Evolutionary conservation across 176 grass and related monocot genomes (phyloP).

Genomic region (Alloteropsis semialata): DNA sequence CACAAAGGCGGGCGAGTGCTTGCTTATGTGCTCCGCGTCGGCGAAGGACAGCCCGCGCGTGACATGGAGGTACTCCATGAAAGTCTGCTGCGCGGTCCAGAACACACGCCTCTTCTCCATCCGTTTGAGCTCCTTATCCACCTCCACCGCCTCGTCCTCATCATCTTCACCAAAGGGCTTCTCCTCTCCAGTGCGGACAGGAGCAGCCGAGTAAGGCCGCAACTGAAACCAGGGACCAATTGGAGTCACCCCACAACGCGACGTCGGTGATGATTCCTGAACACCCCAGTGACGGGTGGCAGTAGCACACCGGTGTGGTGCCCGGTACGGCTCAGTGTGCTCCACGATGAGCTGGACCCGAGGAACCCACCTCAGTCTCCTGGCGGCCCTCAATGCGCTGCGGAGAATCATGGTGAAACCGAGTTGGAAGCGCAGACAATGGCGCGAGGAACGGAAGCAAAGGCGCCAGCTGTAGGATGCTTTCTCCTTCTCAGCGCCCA

Average conservation of each 20-base stretch:
- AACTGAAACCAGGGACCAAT: neutral
- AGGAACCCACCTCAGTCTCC: neutral
- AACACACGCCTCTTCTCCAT: constrained; percentile 5
- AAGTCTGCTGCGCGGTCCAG: constrained; percentile 20
- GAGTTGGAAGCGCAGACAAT: neutral
- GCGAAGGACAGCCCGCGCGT: constrained; percentile 43
- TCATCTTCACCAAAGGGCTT: neutral
- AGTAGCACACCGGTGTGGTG: neutral
- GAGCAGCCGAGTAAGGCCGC: constrained; percentile 15
- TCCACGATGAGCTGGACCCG: neutral
- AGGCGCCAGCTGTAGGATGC: neutral
- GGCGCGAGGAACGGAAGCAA: neutral
- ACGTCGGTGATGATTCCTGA: neutral
- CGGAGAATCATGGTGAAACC: constrained; percentile 36
- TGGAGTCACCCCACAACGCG: neutral
- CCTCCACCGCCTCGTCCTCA: neutral
- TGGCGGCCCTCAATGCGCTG: neutral
- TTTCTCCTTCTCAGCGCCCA: neutral
- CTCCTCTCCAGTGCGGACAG: neutral
- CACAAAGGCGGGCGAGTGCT: constrained; percentile 40
- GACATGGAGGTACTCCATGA: constrained; percentile 61
- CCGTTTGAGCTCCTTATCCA: neutral
- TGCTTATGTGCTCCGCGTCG: constrained; percentile 61
- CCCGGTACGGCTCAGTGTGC: neutral
- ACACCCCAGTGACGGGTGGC: neutral